Evolutionary conservation across 768 basidiomycete genomes (phyloP).

Genomic region (Leccinum arenicola): DNA sequence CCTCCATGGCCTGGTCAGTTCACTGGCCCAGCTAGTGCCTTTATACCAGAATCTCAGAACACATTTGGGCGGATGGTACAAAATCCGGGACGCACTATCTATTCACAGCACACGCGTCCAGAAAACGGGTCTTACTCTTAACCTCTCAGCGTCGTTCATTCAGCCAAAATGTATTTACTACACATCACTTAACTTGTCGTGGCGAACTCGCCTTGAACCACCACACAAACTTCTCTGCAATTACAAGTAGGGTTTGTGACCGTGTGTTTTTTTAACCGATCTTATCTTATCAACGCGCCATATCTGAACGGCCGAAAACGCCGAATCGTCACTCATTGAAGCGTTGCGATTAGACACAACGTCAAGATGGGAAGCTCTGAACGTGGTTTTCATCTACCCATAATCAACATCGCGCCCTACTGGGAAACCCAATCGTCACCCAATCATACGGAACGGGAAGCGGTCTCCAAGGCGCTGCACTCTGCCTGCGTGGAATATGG

Average conservation of each 20-base stretch:
- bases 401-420: conserved; percentile 73
- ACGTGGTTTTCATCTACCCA: conserved; percentile 46
- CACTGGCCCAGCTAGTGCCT: conserved; percentile 50
- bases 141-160: conserved; percentile 7
- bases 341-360: background rate
- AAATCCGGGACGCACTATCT: conserved; percentile 63
- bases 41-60: conserved; percentile 41
- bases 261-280: background rate
- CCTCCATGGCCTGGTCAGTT: conserved; percentile 37
- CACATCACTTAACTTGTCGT: conserved; percentile 17
- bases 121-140: conserved; percentile 32
- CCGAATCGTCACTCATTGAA: background rate
- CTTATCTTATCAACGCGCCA: conserved; percentile 19
- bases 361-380: conserved; percentile 12
- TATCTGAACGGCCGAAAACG: background rate
- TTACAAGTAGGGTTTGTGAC: too few relatives aligned
- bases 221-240: background rate
- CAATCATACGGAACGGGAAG: conserved; percentile 35
- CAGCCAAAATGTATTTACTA: conserved; percentile 22
- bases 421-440: conserved; percentile 36
- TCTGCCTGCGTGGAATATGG: conserved; percentile 74
- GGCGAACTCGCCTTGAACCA: background rate
- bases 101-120: conserved; percentile 47
- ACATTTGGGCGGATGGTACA: conserved; percentile 40
- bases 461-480: conserved; percentile 59